These are phyloP conservation scores for Pseudoneurospora amorphoporcata DNA, from an alignment of 495 filamentous ascomycete species.

Conservation along the genomic window DNA sequence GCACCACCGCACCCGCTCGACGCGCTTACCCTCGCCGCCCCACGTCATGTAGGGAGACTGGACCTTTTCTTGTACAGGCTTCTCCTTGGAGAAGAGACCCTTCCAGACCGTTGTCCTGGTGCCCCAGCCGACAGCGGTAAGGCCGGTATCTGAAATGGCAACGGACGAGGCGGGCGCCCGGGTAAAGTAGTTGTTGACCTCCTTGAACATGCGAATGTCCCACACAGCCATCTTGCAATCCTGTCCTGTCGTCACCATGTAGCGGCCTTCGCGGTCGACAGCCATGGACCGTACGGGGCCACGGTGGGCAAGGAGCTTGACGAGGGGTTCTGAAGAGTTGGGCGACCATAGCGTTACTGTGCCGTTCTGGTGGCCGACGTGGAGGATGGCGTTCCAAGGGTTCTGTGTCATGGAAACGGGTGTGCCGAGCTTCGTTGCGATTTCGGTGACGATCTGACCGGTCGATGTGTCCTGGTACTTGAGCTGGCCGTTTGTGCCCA, in stretches of 20 bases:
- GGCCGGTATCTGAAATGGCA: conserved; percentile 74
- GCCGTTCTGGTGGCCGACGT: conserved; percentile 89
- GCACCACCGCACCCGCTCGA: conserved; percentile 81
- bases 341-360: conserved; percentile 95
- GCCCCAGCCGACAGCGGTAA: conserved; percentile 88
- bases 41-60: conserved; percentile 87
- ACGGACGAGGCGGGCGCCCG: conserved; percentile 75
- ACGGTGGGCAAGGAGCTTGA: conserved; percentile 87
- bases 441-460: conserved; percentile 71
- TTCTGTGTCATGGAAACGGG: conserved; percentile 83
- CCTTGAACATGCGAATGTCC: conserved; percentile 90
- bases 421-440: conserved; percentile 70
- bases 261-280: conserved; percentile 79
- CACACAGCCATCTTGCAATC: conserved; percentile 89
- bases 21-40: conserved; percentile 73
- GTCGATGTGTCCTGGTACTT: conserved; percentile 96
- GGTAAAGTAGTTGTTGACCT: conserved; percentile 84
- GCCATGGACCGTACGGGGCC: conserved; percentile 85
- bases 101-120: conserved; percentile 84
- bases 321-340: conserved; percentile 72
- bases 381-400: conserved; percentile 79
- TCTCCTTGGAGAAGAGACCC: conserved; percentile 64
- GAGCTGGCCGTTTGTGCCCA: conserved; percentile 72
- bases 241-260: conserved; percentile 91
- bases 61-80: conserved; percentile 61